Evolutionary conservation across 768 basidiomycete species (phyloP), one percentile per base, ranked within the genome.

Genomic region (Paxillus involutus): DNA sequence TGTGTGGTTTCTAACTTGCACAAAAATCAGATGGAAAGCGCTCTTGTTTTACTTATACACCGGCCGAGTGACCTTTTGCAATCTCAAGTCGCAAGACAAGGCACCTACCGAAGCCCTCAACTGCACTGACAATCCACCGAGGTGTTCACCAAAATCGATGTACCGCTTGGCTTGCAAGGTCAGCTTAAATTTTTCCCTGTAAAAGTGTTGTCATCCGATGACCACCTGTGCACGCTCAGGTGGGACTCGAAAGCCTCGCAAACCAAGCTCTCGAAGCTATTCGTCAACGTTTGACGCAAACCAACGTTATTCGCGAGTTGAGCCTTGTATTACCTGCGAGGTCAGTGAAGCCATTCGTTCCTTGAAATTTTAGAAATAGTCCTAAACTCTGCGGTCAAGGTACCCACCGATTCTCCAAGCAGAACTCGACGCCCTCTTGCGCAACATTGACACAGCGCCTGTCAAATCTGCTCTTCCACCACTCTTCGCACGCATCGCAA

Each of bases 71-170:
- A 52, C 59, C 33, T 75, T 71, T 40, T 45, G 56, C 6, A 58
- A 67, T 8, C 57, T 74, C 16, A 64, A 52, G 9, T 65, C 61
- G 1, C 33, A 16, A 11, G 40, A 17, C 19, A 10, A 43, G n/a
- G 53, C n/a, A 11, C 43, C 4, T 14, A 30, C 4, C 6, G 17
- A 3, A 35, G 24, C 29, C 24, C 40, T 52, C 7, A 3, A 19
- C 13, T 17, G 14, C 29, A 19, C 17, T 3, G 32, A 47, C 10
- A 29, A 52, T n/a, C 11, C 36, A 3, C 17, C 43, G 6, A 33
- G 46, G 6, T 73, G 71, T 41, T 74, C 72, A 1, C 68, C 72
- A 0, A 75, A 75, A 40, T 75, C 73, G 1, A 74, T 75, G 67
- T 75, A 72, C 50, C 66, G 73, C 5, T 51, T 75, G 12, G 72